Conservation (phyloP, 495 filamentous ascomycete genomes). For the Lasiosphaeria ovina region DNA sequence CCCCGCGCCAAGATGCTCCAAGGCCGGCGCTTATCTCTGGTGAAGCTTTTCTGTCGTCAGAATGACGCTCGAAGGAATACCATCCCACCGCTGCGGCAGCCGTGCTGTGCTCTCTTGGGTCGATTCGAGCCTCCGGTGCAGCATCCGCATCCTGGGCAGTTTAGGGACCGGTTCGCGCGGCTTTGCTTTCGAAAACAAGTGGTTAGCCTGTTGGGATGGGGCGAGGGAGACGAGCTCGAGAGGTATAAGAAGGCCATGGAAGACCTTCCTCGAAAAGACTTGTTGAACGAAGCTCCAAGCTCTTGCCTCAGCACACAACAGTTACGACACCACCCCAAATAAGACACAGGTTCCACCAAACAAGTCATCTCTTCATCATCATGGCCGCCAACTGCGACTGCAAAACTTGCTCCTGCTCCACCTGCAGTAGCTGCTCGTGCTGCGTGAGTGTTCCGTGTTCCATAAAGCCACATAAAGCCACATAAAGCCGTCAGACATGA, state of each 20-base stretch:
- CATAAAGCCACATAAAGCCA: neutral
- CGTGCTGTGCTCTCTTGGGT: too few relatives aligned
- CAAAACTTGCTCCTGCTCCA: conserved; percentile 25
- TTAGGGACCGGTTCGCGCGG: too few relatives aligned
- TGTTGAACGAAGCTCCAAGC: neutral
- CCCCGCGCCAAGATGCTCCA: too few relatives aligned
- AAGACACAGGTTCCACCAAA: neutral
- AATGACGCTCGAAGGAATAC: too few relatives aligned
- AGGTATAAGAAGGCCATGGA: neutral
- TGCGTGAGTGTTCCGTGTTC: conserved; percentile 20
- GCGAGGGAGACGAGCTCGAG: neutral
- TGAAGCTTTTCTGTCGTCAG: too few relatives aligned
- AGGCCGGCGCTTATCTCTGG: too few relatives aligned
- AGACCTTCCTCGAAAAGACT: neutral
- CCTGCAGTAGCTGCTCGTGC: conserved; percentile 26
- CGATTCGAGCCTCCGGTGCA: too few relatives aligned
- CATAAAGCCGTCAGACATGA: neutral
- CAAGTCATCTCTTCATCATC: conserved; percentile 7
- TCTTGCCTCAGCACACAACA: neutral
- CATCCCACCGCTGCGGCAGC: too few relatives aligned
- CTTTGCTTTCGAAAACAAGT: too few relatives aligned
- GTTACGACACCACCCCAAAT: neutral
- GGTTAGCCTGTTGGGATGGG: neutral
- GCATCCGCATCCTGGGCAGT: too few relatives aligned
- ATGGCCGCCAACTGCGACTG: conserved; percentile 26